These are phyloP conservation scores for Botrytis pseudocinerea DNA, from an alignment of 2,329 filamentous ascomycete genomes.

Conservation along the genomic window DNA sequence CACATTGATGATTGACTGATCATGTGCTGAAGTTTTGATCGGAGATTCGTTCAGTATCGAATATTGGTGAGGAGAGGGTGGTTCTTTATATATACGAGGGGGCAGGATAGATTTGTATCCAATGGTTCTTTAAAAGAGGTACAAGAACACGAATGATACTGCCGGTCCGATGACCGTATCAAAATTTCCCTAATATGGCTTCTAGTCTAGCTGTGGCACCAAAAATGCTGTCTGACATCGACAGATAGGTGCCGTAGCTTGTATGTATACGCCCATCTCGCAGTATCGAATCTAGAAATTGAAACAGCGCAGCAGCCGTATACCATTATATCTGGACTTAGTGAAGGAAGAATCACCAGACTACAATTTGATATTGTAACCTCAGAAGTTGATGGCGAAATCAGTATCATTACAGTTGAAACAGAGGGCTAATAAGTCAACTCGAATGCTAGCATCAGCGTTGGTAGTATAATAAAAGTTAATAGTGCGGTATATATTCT, in stretches of 20 bases:
- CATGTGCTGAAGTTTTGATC: background rate
- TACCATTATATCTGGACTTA: constrained; percentile 69
- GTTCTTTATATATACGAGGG: too few relatives aligned
- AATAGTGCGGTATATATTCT: constrained; percentile 56
- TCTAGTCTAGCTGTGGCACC: too few relatives aligned
- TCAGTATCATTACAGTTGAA: constrained; percentile 81
- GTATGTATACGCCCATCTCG: background rate
- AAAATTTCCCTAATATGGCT: background rate
- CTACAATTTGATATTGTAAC: constrained; percentile 99
- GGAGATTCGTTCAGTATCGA: background rate
- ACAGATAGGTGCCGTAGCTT: background rate
- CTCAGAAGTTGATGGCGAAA: constrained; percentile 90
- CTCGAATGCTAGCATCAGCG: constrained; percentile 82
- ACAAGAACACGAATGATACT: background rate
- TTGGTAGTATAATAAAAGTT: constrained; percentile 96
- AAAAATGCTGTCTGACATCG: background rate
- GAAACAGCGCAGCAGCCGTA: background rate
- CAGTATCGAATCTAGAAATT: background rate
- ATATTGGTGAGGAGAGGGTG: background rate
- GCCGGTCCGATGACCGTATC: background rate
- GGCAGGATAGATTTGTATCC: background rate
- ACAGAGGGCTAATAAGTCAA: constrained; percentile 79
- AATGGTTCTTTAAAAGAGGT: background rate
- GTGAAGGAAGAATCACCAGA: constrained; percentile 80
- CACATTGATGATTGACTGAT: too few relatives aligned